Evolutionary conservation across 2,329 filamentous ascomycete species (phyloP).

Genomic region (Nigrograna mackinnonii): DNA sequence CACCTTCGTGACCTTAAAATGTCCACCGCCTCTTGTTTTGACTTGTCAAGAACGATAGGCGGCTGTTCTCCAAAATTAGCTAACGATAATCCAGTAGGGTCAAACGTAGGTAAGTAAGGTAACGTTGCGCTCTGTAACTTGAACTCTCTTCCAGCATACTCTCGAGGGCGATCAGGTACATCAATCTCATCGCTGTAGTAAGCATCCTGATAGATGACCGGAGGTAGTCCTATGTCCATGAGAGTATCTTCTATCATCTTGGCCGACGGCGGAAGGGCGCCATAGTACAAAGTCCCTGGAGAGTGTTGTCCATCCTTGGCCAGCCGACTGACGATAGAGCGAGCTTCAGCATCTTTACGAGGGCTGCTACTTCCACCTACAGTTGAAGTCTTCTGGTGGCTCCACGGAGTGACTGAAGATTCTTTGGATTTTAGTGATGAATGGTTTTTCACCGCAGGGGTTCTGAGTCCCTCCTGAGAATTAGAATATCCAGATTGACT

Average conservation of each 20-base stretch:
- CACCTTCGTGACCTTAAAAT: constrained; percentile 61
- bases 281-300: constrained; percentile 36
- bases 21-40: constrained; percentile 55
- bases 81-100: constrained; percentile 61
- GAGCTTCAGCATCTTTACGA: background rate
- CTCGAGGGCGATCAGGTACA: constrained; percentile 73
- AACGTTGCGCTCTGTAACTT: constrained; percentile 74
- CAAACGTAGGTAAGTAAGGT: constrained; percentile 78
- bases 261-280: constrained; percentile 44
- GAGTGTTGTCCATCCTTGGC: constrained; percentile 18
- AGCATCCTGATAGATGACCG: constrained; percentile 80
- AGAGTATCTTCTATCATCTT: constrained; percentile 60
- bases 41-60: constrained; percentile 53
- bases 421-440: constrained; percentile 15
- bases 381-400: constrained; percentile 31
- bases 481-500: constrained; percentile 67
- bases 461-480: constrained; percentile 35
- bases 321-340: background rate
- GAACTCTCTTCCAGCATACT: constrained; percentile 89
- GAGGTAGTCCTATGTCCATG: constrained; percentile 60
- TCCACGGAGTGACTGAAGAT: constrained; percentile 36
- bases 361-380: too few species aligned
- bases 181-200: constrained; percentile 85
- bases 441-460: constrained; percentile 26
- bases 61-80: constrained; percentile 60